A percentile compares a stretch with the other conserved stretches of the same genome.
These are phyloP conservation scores for Bonnemaisonia californica DNA, from an alignment of 31 red algal species.

Conservation along the genomic window DNA sequence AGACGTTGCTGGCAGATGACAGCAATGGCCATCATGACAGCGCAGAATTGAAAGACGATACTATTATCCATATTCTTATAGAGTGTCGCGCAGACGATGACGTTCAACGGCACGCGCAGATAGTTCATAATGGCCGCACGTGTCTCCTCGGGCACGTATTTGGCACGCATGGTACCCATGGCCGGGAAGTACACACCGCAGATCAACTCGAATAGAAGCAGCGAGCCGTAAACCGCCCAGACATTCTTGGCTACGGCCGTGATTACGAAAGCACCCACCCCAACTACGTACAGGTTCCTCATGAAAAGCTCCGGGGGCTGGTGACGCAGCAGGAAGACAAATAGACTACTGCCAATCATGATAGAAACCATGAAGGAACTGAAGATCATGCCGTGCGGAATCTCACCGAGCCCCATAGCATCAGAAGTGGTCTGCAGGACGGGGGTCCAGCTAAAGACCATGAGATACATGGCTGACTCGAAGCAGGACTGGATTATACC, in stretches of 20 bases:
- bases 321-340: slow-evolving; percentile 65
- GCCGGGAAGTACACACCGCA: slow-evolving; percentile 94
- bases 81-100: slow-evolving; percentile 84
- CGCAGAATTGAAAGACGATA: slow-evolving; percentile 55
- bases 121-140: slow-evolving; percentile 89
- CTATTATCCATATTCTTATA: slow-evolving; percentile 58
- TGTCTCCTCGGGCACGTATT: slow-evolving; percentile 86
- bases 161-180: slow-evolving; percentile 84
- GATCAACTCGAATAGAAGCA: slow-evolving; percentile 88
- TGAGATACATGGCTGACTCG: slow-evolving; percentile 92
- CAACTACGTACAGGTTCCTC: slow-evolving; percentile 54
- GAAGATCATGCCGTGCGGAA: slow-evolving; percentile 97
- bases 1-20: slow-evolving; percentile 64
- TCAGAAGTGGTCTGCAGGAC: slow-evolving; percentile 72
- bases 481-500: slow-evolving; percentile 90
- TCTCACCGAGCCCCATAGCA: slow-evolving; percentile 45
- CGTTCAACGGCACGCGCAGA: slow-evolving; percentile 88
- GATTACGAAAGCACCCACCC: slow-evolving; percentile 42
- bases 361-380: slow-evolving; percentile 94
- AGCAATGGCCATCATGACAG: slow-evolving; percentile 62
- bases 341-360: slow-evolving; percentile 88
- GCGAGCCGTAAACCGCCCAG: slow-evolving; percentile 58
- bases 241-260: slow-evolving; percentile 51
- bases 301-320: slow-evolving; percentile 63
- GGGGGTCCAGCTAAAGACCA: slow-evolving; percentile 98